These are phyloP conservation scores for Monotropa hypopitys DNA, from an alignment of 179 eudicot genomes.

Conservation along the genomic window DNA sequence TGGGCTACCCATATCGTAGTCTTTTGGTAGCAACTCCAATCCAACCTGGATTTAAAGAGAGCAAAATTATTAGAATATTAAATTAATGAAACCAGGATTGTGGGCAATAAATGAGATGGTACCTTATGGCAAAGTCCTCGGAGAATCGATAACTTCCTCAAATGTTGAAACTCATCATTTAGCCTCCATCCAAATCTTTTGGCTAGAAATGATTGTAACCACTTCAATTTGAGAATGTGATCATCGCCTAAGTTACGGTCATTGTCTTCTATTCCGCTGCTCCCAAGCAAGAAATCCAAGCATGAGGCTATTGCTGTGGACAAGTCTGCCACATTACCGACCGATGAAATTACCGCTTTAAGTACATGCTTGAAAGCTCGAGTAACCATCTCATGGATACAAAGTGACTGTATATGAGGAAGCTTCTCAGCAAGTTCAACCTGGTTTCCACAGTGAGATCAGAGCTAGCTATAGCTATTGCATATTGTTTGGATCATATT, in stretches of 20 bases:
- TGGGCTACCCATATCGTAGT: constrained; percentile 69
- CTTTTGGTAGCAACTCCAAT: constrained; percentile 81
- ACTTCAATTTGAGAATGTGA: constrained; percentile 44
- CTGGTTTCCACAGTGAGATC: constrained; percentile 28
- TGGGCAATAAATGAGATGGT: constrained; percentile 5
- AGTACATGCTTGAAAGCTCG: constrained; percentile 88
- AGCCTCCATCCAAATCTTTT: constrained; percentile 70
- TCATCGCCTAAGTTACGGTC: constrained; percentile 24
- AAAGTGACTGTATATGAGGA: constrained; percentile 94
- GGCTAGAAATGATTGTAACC: constrained; percentile 54
- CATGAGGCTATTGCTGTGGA: constrained; percentile 62
- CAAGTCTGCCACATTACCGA: constrained; percentile 36
- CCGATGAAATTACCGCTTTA: constrained; percentile 79
- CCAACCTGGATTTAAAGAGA: constrained; percentile 49
- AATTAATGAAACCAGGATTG: background rate
- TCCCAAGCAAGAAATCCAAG: constrained; percentile 65
- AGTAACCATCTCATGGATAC: constrained; percentile 96
- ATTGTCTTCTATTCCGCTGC: constrained; percentile 18
- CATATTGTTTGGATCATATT: background rate
- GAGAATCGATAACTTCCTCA: constrained; percentile 72
- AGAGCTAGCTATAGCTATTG: constrained; percentile 5
- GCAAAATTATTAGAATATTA: background rate
- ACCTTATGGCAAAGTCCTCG: constrained; percentile 95
- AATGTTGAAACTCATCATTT: constrained; percentile 61
- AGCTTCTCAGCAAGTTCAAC: constrained; percentile 86